Base-by-base conservation (phyloP, 495 filamentous ascomycete genomes). In the Aspergillus avenaceus region DNA sequence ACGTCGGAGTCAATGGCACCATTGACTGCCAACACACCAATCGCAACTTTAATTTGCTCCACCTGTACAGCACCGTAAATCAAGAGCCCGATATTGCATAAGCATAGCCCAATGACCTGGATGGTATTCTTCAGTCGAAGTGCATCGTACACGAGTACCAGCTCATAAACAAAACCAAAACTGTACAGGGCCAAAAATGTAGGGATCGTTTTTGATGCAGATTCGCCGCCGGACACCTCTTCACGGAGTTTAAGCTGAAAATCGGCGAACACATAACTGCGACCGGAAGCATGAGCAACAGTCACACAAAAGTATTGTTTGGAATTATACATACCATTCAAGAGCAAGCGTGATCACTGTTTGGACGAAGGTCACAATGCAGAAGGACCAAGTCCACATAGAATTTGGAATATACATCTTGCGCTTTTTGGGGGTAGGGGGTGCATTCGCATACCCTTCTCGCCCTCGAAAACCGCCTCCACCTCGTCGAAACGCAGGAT, bases 111-210 rank as follows among this genome's bases (percentile, higher is more conserved):
- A 59, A 98, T 97, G 63, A 98, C 77, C 67, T 98, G 93, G 79
- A 98, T 98, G 12, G 93, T 98, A 71, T 98, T 98, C 73, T 96
- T 96, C 61, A 91, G 72, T 41, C 90, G 84, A 50, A 98, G 74
- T 3, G 95, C 92, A 77, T 98, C 93, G 71, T 88, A 97, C 12
- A 93, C 85, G 21, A 98, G 73, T 26, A 93, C 65, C 5, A 97
- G 65, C 59, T 96, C 84, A 70, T 97, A 98, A 47, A 98, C 62
- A 69, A 95, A 96, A 45, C 89, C 93, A 67, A 98, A 96, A 63
- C 96, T 95, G 70, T 97, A 95, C n/a, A 98, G 79, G 9, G 92
- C 85, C 21, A 98, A 76, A 69, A 97, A 97, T 12, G 90, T 95
- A 21, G 88, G 85, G 43, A 93, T 88, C 0, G 87, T 88, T 62